Evolutionary conservation across 1,284 basidiomycete species (phyloP).

Genomic region (Naganishia sp.): DNA sequence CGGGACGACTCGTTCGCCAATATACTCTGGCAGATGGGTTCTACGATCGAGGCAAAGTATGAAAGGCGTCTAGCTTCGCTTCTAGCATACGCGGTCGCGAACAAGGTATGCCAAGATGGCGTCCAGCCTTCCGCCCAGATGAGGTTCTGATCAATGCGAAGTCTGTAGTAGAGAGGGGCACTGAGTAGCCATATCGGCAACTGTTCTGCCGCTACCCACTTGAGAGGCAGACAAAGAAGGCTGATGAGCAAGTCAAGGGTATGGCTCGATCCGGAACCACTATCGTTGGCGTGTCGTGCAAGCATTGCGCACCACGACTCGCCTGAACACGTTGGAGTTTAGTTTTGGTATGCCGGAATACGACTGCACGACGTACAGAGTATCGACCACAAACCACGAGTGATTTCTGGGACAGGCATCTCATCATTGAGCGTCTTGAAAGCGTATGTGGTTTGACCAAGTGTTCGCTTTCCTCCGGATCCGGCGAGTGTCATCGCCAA

Average conservation of each 20-base stretch:
- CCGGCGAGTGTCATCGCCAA: background rate
- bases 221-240: constrained; percentile 11
- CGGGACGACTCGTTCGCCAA: background rate
- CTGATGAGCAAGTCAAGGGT: constrained; percentile 1
- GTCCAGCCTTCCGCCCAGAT: background rate
- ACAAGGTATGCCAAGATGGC: background rate
- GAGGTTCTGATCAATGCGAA: too few species aligned
- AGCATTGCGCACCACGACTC: constrained; percentile 7
- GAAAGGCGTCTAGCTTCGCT: constrained; percentile 1
- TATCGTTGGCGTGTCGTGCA: background rate
- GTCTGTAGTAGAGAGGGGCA: background rate
- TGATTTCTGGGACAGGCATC: background rate
- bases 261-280: background rate
- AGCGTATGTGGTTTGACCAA: constrained; percentile 18
- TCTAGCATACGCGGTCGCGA: background rate
- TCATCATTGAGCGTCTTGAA: background rate
- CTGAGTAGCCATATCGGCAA: background rate
- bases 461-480: constrained; percentile 6
- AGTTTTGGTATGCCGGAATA: background rate
- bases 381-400: constrained; percentile 15
- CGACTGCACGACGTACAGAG: background rate
- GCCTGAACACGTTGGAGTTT: background rate
- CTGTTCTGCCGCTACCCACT: background rate
- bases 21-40: constrained; percentile 15
- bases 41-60: background rate